Conservation (phyloP, 2,329 filamentous ascomycete species). For the Cladophialophora yegresii region DNA sequence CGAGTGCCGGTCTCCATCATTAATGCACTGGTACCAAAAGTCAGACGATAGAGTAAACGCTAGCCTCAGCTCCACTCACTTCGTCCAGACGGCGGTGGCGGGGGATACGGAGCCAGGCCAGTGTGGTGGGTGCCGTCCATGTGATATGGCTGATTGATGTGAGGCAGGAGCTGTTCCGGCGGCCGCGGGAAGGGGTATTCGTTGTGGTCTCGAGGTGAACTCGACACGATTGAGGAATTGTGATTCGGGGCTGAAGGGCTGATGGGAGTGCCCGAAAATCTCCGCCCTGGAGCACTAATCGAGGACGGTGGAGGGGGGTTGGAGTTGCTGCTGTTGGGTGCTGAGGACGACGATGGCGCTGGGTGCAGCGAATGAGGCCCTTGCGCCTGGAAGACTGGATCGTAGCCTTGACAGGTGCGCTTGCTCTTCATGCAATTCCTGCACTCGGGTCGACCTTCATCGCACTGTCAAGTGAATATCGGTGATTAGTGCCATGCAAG, state of each 20-base stretch:
- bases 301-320: slow-evolving; percentile 42
- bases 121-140: slow-evolving; percentile 30
- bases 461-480: slow-evolving; percentile 65
- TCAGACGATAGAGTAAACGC: background rate
- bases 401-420: slow-evolving; percentile 67
- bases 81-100: slow-evolving; percentile 27
- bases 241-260: slow-evolving; percentile 29
- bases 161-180: slow-evolving; percentile 32
- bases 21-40: slow-evolving; percentile 27
- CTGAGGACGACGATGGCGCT: slow-evolving; percentile 57
- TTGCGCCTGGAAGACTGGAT: slow-evolving; percentile 72
- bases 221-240: slow-evolving; percentile 25
- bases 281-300: slow-evolving; percentile 16
- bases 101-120: slow-evolving; percentile 25
- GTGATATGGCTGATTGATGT: slow-evolving; percentile 35
- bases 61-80: slow-evolving; percentile 21
- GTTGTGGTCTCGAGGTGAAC: slow-evolving; percentile 31
- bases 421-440: slow-evolving; percentile 69
- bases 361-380: slow-evolving; percentile 41
- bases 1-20: slow-evolving; percentile 25
- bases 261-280: slow-evolving; percentile 25
- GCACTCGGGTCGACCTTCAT: slow-evolving; percentile 91
- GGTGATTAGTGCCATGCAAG: slow-evolving; percentile 22
- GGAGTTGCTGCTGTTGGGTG: slow-evolving; percentile 13
- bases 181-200: slow-evolving; percentile 33